phyloP scores from a whole-genome alignment of 2,329 filamentous ascomycete species.

The Cladosporium sp. region DNA sequence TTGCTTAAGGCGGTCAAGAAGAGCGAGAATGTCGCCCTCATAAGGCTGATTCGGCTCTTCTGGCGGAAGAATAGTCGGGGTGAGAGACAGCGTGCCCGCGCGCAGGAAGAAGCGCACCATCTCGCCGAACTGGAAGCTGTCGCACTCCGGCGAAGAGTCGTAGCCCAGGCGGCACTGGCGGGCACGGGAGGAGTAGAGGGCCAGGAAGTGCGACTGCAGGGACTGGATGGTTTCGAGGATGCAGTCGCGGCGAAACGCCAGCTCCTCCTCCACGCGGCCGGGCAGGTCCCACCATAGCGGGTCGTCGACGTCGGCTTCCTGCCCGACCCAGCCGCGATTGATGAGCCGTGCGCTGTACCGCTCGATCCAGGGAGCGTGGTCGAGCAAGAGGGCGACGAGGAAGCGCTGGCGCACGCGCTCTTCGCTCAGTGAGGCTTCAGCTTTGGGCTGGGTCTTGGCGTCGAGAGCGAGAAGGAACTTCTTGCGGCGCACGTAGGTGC shows the following conservation, averaged over 20 bases:
- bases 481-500: conserved; percentile 46
- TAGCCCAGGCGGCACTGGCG: conserved; percentile 68
- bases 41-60: conserved; percentile 40
- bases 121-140: conserved; percentile 72
- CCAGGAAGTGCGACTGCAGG: conserved; percentile 61
- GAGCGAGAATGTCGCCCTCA: conserved; percentile 53
- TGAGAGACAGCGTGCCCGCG: conserved; percentile 54
- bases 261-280: conserved; percentile 62
- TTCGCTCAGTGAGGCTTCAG: conserved; percentile 44
- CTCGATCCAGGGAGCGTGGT: conserved; percentile 55
- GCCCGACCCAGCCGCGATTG: conserved; percentile 58
- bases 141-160: conserved; percentile 64
- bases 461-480: conserved; percentile 39
- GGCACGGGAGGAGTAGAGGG: conserved; percentile 60
- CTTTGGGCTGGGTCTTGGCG: conserved; percentile 38
- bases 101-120: conserved; percentile 65
- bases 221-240: conserved; percentile 65
- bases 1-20: conserved; percentile 58
- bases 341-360: conserved; percentile 61
- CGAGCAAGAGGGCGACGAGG: conserved; percentile 58
- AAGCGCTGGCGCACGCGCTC: conserved; percentile 64
- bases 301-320: conserved; percentile 32
- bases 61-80: conserved; percentile 33
- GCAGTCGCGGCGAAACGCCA: conserved; percentile 59
- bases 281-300: conserved; percentile 69